Percentiles rank a stretch among this genome's conserved stretches.
Evolutionary conservation across 257 asterid species (phyloP).

Genomic region (Mentha longifolia): DNA sequence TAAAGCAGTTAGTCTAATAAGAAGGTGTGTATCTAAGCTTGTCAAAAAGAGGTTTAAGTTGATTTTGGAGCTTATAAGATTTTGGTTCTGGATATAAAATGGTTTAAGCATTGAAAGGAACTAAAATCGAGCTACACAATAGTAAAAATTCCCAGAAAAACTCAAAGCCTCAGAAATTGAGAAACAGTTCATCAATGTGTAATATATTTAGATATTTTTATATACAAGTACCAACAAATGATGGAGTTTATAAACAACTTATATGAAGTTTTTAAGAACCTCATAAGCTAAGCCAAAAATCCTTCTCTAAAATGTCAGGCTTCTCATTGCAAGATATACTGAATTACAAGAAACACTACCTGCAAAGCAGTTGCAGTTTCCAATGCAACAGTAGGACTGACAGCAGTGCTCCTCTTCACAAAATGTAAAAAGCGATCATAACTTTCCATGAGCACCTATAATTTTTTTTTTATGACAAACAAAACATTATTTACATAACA

Average conservation of each 20-base stretch:
- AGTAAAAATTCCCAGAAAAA: constrained; percentile 1
- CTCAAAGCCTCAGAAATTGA: background rate
- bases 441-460: constrained; percentile 83
- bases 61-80: constrained; percentile 5
- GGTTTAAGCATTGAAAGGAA: constrained; percentile 1
- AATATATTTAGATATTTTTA: background rate
- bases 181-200: background rate
- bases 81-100: background rate
- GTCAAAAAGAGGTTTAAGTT: background rate
- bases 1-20: constrained; percentile 14
- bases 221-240: background rate
- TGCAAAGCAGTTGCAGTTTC: constrained; percentile 97
- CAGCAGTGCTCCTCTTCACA: constrained; percentile 91
- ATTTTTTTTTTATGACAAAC: constrained; percentile 1
- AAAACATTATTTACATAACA: background rate
- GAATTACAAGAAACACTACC: constrained; percentile 50
- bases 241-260: background rate
- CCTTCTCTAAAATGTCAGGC: constrained; percentile 15
- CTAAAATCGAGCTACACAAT: background rate
- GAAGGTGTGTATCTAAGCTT: background rate
- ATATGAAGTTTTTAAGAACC: background rate
- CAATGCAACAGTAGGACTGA: constrained; percentile 91
- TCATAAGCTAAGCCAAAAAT: background rate
- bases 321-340: constrained; percentile 16
- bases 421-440: constrained; percentile 80